phyloP scores from a whole-genome alignment of 768 basidiomycete species.

The Clavulina sp. region DNA sequence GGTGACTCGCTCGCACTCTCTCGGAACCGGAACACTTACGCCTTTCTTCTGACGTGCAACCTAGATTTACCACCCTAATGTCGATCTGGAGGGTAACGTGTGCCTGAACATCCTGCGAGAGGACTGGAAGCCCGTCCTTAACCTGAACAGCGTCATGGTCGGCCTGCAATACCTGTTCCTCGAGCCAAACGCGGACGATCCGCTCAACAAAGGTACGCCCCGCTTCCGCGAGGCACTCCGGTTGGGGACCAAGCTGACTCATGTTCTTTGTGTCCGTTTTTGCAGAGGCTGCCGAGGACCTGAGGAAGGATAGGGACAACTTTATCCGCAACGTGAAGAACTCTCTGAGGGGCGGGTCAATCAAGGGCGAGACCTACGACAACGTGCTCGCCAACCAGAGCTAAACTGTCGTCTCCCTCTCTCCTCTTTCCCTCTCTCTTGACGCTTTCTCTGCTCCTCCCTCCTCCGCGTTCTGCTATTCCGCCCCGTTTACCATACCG shows the following conservation, averaged over 20 bases:
- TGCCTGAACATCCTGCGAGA: slow-evolving; percentile 97
- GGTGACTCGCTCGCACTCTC: not conserved
- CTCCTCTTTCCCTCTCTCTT: not conserved
- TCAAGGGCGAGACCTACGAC: slow-evolving; percentile 70
- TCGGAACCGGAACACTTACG: not conserved
- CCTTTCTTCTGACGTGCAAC: not conserved
- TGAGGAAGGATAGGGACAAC: slow-evolving; percentile 70
- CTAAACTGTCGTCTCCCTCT: no score
- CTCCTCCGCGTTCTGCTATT: not conserved
- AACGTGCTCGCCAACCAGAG: slow-evolving; percentile 39
- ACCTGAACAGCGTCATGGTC: slow-evolving; percentile 95
- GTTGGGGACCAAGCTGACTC: not conserved
- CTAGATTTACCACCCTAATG: slow-evolving; percentile 97
- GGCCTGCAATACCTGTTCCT: slow-evolving; percentile 96
- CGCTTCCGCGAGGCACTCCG: not conserved
- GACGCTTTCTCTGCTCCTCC: not conserved
- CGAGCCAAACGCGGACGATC: slow-evolving; percentile 97
- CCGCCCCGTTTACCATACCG: not conserved
- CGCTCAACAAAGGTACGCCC: slow-evolving; percentile 89
- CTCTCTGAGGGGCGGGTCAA: slow-evolving; percentile 64
- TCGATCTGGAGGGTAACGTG: slow-evolving; percentile 95
- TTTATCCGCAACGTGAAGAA: slow-evolving; percentile 74
- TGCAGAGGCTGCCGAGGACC: slow-evolving; percentile 87
- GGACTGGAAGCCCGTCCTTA: slow-evolving; percentile 99
- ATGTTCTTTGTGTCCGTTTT: not conserved